These are phyloP conservation scores for Dalbergia cultrata DNA, from an alignment of 306 rosid genomes.

Conservation along the genomic window DNA sequence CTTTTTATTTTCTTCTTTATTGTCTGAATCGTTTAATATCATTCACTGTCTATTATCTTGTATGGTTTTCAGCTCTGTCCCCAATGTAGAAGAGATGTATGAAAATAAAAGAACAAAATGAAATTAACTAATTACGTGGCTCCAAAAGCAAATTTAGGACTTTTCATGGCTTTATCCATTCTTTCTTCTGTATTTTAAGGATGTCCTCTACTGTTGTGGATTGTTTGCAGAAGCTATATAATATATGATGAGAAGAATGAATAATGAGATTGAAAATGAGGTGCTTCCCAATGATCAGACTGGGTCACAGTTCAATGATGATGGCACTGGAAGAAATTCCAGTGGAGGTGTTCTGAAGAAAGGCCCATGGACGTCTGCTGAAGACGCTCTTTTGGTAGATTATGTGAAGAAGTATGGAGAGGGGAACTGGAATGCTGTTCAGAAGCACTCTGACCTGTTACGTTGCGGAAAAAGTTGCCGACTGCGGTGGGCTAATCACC, in stretches of 20 bases:
- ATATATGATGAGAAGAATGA: constrained; percentile 65
- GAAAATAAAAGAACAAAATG: constrained; percentile 27
- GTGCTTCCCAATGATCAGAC: constrained; percentile 54
- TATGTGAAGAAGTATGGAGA: constrained; percentile 94
- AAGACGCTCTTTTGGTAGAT: constrained; percentile 88
- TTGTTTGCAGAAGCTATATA: constrained; percentile 51
- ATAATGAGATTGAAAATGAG: constrained; percentile 68
- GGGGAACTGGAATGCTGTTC: constrained; percentile 99
- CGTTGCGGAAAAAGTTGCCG: constrained; percentile 99
- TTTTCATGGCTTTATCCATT: constrained; percentile 34
- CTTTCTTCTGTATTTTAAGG: constrained; percentile 15
- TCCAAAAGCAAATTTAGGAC: constrained; percentile 29
- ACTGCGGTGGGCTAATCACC: constrained; percentile 97
- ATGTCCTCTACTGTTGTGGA: constrained; percentile 41
- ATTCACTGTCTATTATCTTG: constrained; percentile 30
- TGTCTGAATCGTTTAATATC: constrained; percentile 28
- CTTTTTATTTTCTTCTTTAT: constrained; percentile 16
- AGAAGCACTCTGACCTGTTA: constrained; percentile 85
- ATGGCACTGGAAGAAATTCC: constrained; percentile 58
- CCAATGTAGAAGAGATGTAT: neutral
- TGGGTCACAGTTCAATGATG: constrained; percentile 64
- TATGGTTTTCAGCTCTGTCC: neutral
- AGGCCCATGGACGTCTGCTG: constrained; percentile 97
- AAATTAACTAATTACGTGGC: constrained; percentile 28
- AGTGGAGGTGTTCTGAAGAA: constrained; percentile 70